Conservation (phyloP, 768 basidiomycete genomes). For the Suillus spraguei region DNA sequence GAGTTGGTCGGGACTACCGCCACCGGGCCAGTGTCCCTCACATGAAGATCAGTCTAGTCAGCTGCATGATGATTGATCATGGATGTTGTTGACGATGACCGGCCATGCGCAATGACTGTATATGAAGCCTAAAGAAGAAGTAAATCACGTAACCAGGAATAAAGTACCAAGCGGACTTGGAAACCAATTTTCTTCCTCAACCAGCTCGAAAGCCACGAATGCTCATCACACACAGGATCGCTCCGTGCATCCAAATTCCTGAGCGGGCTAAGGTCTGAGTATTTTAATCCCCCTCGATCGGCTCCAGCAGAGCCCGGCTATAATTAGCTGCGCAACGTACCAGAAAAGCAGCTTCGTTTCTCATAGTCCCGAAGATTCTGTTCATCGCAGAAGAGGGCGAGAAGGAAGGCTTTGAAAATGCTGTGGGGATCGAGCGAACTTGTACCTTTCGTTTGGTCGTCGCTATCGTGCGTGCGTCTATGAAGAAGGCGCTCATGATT, state of each 20-base stretch:
- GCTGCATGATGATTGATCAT: too few species aligned
- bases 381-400: background rate
- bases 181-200: conserved; percentile 4
- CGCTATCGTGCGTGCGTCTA: background rate
- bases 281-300: conserved; percentile 64
- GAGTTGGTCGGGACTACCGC: too few species aligned
- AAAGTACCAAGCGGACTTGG: background rate
- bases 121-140: too few species aligned
- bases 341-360: background rate
- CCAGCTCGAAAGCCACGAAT: conserved; percentile 64
- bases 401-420: background rate
- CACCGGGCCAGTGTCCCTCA: too few species aligned
- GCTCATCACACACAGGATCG: conserved; percentile 61
- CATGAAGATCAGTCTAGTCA: too few species aligned
- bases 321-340: background rate
- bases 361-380: background rate
- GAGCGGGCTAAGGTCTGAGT: conserved; percentile 71
- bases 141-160: background rate
- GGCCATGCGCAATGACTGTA: too few species aligned
- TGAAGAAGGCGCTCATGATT: background rate
- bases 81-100: too few species aligned
- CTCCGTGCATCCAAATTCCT: conserved; percentile 39
- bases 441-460: background rate
- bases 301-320: too few species aligned
- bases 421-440: background rate